Evolutionary conservation across 1,284 basidiomycete species (phyloP), one percentile per base, ranked within the genome.

Genomic region (Leccinum ponderosum): DNA sequence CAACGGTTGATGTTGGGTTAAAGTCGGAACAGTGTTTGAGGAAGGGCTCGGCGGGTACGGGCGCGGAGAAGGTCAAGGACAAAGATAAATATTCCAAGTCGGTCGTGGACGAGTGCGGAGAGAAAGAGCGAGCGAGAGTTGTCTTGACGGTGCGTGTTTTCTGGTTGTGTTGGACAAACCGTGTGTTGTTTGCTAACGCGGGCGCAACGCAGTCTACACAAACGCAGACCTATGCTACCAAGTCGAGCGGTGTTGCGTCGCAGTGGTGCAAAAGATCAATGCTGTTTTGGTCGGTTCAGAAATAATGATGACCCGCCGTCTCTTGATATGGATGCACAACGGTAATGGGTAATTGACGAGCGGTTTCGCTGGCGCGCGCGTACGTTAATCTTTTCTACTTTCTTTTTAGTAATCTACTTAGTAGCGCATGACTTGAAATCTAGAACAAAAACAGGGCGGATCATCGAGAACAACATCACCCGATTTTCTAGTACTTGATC

Each of bases 401-500:
- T 48, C 44, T 48, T 48, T 22, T 48, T 22, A 22, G 44, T 48
- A 48, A 48, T 22, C 20, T 48, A 48, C 22, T 47, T 12, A 44
- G 42, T 12, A 44, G 42, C 17, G 17, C 51, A 48, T 53, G 27
- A 51, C 55, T 47, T 44, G 33, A 25, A 20, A 25, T 25, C 53
- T 35, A 35, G 33, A 35, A 35, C 33, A 35, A 35, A 35, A 35
- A 35, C 44, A 68, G 22, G 55, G 53, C 6, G 37, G 15, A 39
- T 42, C 39, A 42, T n/a, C 8, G 39, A 35, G 11, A 35, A 35
- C 29, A 31, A 31, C 8, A 59, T 69, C 56, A 89, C 89, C 90
- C 90, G 17, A 90, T 75, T 73, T 89, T 91, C 15, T 89, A 85
- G 65, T 82, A 83, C 76, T 92, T 93, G 72, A 91, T 87, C 56